Evolutionary conservation across 73 alveolate genomes (phyloP).

Genomic region (Paramecium primaurelia): DNA sequence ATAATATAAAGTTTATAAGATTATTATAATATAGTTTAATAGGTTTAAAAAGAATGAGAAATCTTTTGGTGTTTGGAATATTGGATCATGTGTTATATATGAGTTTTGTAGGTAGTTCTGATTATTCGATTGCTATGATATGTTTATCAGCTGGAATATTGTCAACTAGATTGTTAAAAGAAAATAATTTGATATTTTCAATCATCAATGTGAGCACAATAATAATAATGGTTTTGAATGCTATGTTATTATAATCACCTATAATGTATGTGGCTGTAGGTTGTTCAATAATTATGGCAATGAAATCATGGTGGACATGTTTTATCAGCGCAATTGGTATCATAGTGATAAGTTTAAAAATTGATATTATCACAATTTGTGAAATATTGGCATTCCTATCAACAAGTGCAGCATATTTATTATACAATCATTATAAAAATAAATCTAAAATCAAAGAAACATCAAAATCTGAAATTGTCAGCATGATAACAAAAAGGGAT

Average conservation of each 20-base stretch:
- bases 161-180: background rate
- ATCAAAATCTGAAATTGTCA: background rate
- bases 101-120: background rate
- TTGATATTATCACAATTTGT: background rate
- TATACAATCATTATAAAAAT: background rate
- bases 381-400: background rate
- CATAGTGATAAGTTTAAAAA: background rate
- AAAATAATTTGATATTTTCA: background rate
- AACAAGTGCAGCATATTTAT: background rate
- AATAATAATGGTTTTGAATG: background rate
- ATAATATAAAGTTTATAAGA: background rate
- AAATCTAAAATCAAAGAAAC: background rate
- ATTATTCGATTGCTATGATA: background rate
- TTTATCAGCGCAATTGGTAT: background rate
- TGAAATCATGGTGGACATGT: conserved; percentile 36
- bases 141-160: background rate
- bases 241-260: background rate
- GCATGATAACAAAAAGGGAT: background rate
- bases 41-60: conserved; percentile 10
- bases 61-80: conserved; percentile 23
- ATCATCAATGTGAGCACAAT: background rate
- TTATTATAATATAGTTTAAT: background rate
- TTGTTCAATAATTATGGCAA: background rate
- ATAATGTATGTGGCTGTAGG: conserved; percentile 16
- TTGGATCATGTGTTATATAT: background rate